These are phyloP conservation scores for Diaporthe nobilis DNA, from an alignment of 2,329 filamentous ascomycete species.

Conservation along the genomic window DNA sequence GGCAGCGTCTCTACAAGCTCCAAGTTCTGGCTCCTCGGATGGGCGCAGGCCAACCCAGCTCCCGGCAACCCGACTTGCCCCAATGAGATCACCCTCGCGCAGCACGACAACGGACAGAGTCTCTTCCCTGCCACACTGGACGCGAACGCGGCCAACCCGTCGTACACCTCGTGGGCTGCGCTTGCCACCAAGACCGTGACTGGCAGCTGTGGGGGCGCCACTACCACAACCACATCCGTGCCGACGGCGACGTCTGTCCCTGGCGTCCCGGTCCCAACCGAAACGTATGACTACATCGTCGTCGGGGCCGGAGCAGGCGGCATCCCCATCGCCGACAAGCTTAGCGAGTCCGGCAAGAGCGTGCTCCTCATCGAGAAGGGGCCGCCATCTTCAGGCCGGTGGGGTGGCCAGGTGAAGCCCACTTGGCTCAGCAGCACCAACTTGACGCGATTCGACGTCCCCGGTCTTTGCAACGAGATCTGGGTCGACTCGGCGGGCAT, in stretches of 20 bases:
- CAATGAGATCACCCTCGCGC: constrained; percentile 48
- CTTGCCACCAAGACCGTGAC: constrained; percentile 50
- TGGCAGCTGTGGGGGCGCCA: constrained; percentile 46
- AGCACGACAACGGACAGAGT: constrained; percentile 53
- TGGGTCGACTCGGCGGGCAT: constrained; percentile 72
- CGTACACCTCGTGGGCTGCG: constrained; percentile 50
- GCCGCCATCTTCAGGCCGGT: constrained; percentile 70
- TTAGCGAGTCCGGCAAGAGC: constrained; percentile 72
- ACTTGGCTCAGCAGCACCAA: constrained; percentile 70
- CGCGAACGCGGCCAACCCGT: constrained; percentile 48
- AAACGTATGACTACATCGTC: constrained; percentile 72
- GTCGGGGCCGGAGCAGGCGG: constrained; percentile 73
- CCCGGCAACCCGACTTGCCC: constrained; percentile 53
- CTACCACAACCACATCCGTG: constrained; percentile 38
- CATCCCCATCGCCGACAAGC: constrained; percentile 70
- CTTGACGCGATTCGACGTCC: constrained; percentile 75
- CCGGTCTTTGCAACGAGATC: constrained; percentile 77
- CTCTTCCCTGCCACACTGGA: constrained; percentile 47
- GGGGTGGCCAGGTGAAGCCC: constrained; percentile 70
- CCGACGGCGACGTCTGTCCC: constrained; percentile 8
- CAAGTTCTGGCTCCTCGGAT: constrained; percentile 58
- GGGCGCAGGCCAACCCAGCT: constrained; percentile 61
- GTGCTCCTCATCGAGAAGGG: constrained; percentile 71
- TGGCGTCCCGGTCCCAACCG: constrained; percentile 50
- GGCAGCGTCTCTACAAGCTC: constrained; percentile 52